Evolutionary conservation across 148 eudicot genomes (phyloP).

Genomic region (Chenopodium formosanum): DNA sequence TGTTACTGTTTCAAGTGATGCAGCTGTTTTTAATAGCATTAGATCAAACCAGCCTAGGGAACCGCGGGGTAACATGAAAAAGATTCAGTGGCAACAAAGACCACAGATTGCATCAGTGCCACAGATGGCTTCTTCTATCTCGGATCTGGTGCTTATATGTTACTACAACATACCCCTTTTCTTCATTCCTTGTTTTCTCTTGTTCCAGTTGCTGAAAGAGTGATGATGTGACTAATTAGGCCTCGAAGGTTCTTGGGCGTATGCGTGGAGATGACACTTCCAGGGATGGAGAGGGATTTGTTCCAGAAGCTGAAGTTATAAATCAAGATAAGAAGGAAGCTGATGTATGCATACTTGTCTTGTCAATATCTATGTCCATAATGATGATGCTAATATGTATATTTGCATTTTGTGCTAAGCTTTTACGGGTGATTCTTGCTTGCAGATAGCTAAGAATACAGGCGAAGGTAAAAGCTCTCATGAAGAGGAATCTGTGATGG

Average conservation of each 20-base stretch:
- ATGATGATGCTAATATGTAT: background rate
- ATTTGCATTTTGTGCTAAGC: slow-evolving; percentile 16
- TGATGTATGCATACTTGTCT: slow-evolving; percentile 38
- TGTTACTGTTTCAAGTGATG: slow-evolving; percentile 85
- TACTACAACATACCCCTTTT: slow-evolving; percentile 15
- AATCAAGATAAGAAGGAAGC: slow-evolving; percentile 38
- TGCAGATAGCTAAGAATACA: slow-evolving; percentile 28
- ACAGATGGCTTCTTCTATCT: slow-evolving; percentile 63
- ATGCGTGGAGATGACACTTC: slow-evolving; percentile 36
- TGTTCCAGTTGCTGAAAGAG: slow-evolving; percentile 24
- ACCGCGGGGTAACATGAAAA: slow-evolving; percentile 39
- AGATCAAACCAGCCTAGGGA: slow-evolving; percentile 38
- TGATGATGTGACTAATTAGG: slow-evolving; percentile 42
- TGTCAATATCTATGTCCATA: background rate
- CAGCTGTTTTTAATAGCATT: slow-evolving; percentile 48
- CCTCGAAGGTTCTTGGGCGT: slow-evolving; percentile 52
- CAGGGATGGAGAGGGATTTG: slow-evolving; percentile 32
- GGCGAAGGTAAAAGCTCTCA: slow-evolving; percentile 30
- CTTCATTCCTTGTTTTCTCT: slow-evolving; percentile 5
- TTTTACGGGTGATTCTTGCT: slow-evolving; percentile 22
- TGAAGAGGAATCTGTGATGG: slow-evolving; percentile 38
- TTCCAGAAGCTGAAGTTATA: slow-evolving; percentile 26
- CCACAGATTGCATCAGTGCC: slow-evolving; percentile 62
- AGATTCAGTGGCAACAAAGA: slow-evolving; percentile 54
- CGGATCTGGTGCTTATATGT: slow-evolving; percentile 70